These are phyloP conservation scores for Vigna angularis DNA, from an alignment of 306 rosid genomes.

Conservation along the genomic window DNA sequence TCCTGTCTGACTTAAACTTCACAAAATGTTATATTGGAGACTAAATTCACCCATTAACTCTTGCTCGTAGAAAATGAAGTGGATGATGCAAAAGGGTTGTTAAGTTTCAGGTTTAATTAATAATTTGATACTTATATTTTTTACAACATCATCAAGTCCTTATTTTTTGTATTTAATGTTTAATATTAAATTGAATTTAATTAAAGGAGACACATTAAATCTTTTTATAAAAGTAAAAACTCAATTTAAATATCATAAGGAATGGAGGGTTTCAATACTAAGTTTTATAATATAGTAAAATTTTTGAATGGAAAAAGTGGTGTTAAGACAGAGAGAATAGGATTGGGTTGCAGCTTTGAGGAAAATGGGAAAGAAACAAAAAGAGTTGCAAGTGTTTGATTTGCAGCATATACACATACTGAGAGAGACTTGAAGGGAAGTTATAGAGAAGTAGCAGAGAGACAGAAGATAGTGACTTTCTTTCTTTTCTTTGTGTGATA, in stretches of 20 bases:
- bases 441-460: conserved; percentile 21
- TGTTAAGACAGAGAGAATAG: conserved; percentile 28
- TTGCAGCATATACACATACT: not conserved
- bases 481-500: not conserved
- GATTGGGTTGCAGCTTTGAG: conserved; percentile 19
- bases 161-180: no score
- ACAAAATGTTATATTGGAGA: no score
- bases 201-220: no score
- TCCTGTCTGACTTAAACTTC: no score
- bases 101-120: not conserved
- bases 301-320: not conserved
- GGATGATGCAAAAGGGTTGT: not conserved
- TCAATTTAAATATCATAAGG: no score
- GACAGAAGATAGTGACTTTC: conserved; percentile 38
- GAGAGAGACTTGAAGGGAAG: not conserved
- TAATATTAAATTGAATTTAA: no score
- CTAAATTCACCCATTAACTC: no score
- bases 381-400: conserved; percentile 21
- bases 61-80: not conserved
- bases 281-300: not conserved
- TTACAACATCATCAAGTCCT: no score
- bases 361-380: conserved; percentile 40
- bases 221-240: no score
- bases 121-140: no score
- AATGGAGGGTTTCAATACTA: no score